Evolutionary conservation across 805 yeast genomes (phyloP).

Genomic region (Ogataea degrootiae): DNA sequence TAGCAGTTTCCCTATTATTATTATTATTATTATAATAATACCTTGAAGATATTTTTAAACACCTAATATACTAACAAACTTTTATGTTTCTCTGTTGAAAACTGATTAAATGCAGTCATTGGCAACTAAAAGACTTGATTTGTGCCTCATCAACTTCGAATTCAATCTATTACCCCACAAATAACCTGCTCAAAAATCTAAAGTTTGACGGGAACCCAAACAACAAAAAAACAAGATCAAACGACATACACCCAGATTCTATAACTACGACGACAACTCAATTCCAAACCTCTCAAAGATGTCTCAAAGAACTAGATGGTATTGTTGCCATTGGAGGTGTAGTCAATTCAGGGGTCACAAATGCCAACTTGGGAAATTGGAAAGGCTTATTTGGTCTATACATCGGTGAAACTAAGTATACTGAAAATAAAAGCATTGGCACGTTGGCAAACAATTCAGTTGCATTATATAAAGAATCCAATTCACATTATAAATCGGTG

Average conservation of each 20-base stretch:
- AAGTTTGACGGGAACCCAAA: constrained; percentile 10
- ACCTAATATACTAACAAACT: neutral
- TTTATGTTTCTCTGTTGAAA: neutral
- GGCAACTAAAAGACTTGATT: constrained; percentile 58
- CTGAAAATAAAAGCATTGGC: constrained; percentile 58
- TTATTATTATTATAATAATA: neutral
- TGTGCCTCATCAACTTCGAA: constrained; percentile 44
- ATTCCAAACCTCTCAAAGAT: constrained; percentile 67
- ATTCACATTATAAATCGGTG: constrained; percentile 47
- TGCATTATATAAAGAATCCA: constrained; percentile 40
- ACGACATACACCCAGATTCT: neutral
- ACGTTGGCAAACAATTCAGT: constrained; percentile 83
- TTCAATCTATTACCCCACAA: constrained; percentile 54
- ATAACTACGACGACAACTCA: constrained; percentile 31
- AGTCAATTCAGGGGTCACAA: constrained; percentile 17
- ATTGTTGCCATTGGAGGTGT: constrained; percentile 45
- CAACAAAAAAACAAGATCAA: neutral
- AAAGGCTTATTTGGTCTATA: constrained; percentile 64
- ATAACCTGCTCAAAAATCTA: constrained; percentile 40
- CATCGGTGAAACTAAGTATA: constrained; percentile 43
- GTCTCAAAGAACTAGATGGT: constrained; percentile 58
- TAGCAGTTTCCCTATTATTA: neutral
- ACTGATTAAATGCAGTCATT: constrained; percentile 9
- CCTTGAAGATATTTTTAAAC: no score
- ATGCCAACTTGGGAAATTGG: constrained; percentile 30